Base-by-base conservation (phyloP, 2,329 filamentous ascomycete species). In the Xylaria sp. region DNA sequence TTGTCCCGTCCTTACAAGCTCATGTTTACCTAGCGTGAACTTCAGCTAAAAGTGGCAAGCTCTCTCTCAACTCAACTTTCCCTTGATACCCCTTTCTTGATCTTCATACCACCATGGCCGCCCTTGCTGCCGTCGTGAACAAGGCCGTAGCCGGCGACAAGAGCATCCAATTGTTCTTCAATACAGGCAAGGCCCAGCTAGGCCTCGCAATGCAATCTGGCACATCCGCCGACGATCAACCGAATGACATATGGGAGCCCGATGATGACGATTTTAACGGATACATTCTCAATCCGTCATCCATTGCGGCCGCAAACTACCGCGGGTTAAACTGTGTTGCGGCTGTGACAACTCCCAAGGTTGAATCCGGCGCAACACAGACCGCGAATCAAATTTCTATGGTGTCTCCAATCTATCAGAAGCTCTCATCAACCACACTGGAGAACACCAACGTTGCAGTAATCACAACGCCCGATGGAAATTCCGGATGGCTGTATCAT, bases 71-170 rank as follows among this genome's bases (percentile, higher is more conserved):
- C 45, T 7, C 47, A 27, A 50, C 47, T 50, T 24, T 4, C 47
- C 19, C n/a, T 50, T 50, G 12, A 7, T 50, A 50, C 21, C 47
- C 21, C 34, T 36, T 36, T 36, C 6, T 27, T 36, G 11, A 36
- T 11, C 34, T 36, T 36, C 3, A 24, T 50, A 50, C 21, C 47
- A 61, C 32, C 47, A 68, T 68, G 65, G 32, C 59, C n/a, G 54
- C 59, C 11, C 12, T 63, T 30, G 61, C 53, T 27, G 65, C 60
- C 19, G 21, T 68, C 14, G 54, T 68, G 17, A 68, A 64, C 60
- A 64, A 50, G 53, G 60, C 59, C 50, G 61, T 68, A 21, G 47
- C 45, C 19, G 60, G 50, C 6, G 65, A 68, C 54, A 68, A 68
- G 54, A 54, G 53, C 17, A 58, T 64, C 51, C 14, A 58, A 17